Base-by-base conservation (phyloP, 2,329 filamentous ascomycete genomes). In the Orbilia oligospora region DNA sequence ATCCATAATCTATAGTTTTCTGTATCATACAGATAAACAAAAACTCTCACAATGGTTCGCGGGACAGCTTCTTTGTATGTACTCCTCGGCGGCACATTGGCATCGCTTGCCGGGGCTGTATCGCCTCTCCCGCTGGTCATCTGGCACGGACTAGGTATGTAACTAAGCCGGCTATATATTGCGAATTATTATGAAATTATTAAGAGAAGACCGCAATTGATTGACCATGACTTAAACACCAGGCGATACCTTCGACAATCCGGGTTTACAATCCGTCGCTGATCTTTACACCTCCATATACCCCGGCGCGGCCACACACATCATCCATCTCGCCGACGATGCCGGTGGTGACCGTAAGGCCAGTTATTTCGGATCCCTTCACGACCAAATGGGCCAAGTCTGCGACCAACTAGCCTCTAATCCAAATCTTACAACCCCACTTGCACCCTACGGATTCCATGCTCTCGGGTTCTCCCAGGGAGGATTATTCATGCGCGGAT, bases 381-480 rank as follows among this genome's bases (percentile, higher is more conserved):
- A 92, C 1, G 87, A 88, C 63, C 95, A 98, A 85, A 84, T 98
- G 75, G 88, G 88, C 46, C 84, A 88, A 4, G 73, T 77, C 18
- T 77, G 73, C 61, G 53, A 58, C 27, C 73, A 77, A 48, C 73
- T 77, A 18, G 5, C 61, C 8, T 27, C 73, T 0, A 67, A 77
- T n/a, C 38, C 61, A 20, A 71, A 77, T 41, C 73, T 77, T 36
- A 71, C 67, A 18, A 38, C 58, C 18, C 27, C 41, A 2, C 48
- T 66, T 0, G 73, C 73, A 44, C 67, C 73, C 1, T 20, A 68
- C 63, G 73, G 73, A n/a, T 22, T 77, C 30, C 73, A 77, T 46
- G 73, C 73, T n/a, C 86, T 99, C 41, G 96, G 96, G 30, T 97
- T 99, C 87, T 96, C 92, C 14, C 96, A 99, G 85, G 96, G 96